These are phyloP conservation scores for Microsporum audouinii DNA, from an alignment of 2,329 filamentous ascomycete species.

Conservation along the genomic window DNA sequence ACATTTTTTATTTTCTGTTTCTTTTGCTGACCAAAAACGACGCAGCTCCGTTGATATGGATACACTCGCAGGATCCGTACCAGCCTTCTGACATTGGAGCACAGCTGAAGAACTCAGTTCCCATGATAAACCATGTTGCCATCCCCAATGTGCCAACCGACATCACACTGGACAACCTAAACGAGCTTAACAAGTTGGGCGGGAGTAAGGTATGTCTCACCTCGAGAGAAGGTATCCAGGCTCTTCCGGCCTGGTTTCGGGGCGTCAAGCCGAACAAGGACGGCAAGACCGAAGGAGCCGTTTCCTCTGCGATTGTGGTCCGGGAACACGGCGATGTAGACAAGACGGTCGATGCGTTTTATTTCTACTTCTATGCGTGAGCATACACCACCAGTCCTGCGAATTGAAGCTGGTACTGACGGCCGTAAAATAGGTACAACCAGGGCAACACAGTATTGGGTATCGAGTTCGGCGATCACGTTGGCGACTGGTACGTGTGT, in stretches of 20 bases:
- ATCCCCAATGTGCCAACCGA: constrained; percentile 30
- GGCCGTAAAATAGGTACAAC: constrained; percentile 34
- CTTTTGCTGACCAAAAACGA: not conserved
- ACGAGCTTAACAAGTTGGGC: constrained; percentile 36
- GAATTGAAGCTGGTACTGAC: not conserved
- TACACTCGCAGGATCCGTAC: constrained; percentile 39
- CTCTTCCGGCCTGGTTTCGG: constrained; percentile 37
- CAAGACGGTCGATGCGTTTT: constrained; percentile 47
- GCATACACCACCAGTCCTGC: constrained; percentile 10
- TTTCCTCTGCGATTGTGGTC: constrained; percentile 45
- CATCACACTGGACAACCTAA: constrained; percentile 39
- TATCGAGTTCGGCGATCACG: constrained; percentile 47
- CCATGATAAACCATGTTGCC: constrained; percentile 33
- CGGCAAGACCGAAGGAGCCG: constrained; percentile 42
- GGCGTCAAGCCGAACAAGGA: constrained; percentile 43
- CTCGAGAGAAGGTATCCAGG: constrained; percentile 38
- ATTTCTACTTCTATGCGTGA: constrained; percentile 51
- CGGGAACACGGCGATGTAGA: constrained; percentile 41
- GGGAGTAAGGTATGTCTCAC: constrained; percentile 41
- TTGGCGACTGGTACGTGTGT: constrained; percentile 46
- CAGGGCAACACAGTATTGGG: constrained; percentile 42
- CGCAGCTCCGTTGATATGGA: constrained; percentile 42
- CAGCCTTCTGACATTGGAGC: constrained; percentile 40
- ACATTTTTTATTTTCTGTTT: not conserved
- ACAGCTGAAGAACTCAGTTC: constrained; percentile 38